phyloP scores from a whole-genome alignment of 1,139 yeast genomes.

The Diutina neorugosa region DNA sequence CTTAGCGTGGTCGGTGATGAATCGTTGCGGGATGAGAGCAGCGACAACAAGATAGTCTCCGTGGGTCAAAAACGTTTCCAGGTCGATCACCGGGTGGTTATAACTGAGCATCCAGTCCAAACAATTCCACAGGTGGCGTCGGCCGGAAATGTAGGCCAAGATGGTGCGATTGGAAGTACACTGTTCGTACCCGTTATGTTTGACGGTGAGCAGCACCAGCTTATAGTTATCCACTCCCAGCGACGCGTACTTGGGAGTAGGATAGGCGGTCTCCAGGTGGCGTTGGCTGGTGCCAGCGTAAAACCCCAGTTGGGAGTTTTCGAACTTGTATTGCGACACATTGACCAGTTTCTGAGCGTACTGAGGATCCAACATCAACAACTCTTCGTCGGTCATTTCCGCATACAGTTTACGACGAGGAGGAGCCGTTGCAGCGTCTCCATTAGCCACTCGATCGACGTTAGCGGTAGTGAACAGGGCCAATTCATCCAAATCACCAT shows the following conservation, averaged over 20 bases:
- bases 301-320: constrained; percentile 25
- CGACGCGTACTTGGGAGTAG: constrained; percentile 15
- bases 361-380: constrained; percentile 27
- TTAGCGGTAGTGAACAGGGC: neutral
- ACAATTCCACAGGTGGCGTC: constrained; percentile 35
- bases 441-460: neutral
- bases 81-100: constrained; percentile 6
- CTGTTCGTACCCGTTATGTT: constrained; percentile 20
- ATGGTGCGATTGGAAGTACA: constrained; percentile 18
- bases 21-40: constrained; percentile 8
- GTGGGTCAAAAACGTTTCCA: constrained; percentile 17
- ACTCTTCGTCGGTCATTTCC: constrained; percentile 54
- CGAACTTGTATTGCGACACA: constrained; percentile 13
- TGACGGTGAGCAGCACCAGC: constrained; percentile 26
- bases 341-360: neutral
- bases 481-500: constrained; percentile 9
- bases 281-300: constrained; percentile 10
- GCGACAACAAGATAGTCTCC: constrained; percentile 30
- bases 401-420: constrained; percentile 41
- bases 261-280: neutral
- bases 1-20: neutral
- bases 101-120: constrained; percentile 25
- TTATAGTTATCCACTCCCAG: constrained; percentile 31
- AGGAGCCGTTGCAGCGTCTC: constrained; percentile 3
- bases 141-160: constrained; percentile 26